Conservation (phyloP, 2,329 filamentous ascomycete genomes). For the Epichloe festucae region DNA sequence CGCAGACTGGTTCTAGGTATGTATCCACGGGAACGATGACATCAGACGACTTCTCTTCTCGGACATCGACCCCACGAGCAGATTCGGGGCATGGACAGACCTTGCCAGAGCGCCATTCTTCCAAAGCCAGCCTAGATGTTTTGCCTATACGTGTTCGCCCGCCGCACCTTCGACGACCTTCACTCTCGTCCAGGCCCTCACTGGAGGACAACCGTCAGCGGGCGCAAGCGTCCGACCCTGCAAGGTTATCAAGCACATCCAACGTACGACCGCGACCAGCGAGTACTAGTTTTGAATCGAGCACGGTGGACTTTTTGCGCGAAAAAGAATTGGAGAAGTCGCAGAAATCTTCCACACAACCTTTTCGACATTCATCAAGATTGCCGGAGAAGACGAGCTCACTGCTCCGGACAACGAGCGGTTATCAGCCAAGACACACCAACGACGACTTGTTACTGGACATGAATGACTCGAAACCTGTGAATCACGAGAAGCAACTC, state of each 20-base stretch:
- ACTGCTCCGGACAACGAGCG: neutral
- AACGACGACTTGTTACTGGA: constrained; percentile 57
- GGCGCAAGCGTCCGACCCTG: constrained; percentile 10
- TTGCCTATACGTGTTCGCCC: constrained; percentile 12
- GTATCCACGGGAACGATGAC: constrained; percentile 71
- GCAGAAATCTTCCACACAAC: constrained; percentile 16
- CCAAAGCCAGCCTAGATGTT: neutral
- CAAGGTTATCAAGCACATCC: constrained; percentile 19
- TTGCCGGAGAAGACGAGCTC: neutral
- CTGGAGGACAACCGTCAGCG: constrained; percentile 12
- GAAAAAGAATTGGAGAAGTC: constrained; percentile 50
- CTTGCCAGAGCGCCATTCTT: neutral
- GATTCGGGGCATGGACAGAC: constrained; percentile 10
- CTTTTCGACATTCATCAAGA: neutral
- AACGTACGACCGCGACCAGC: constrained; percentile 51
- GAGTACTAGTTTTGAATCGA: constrained; percentile 74
- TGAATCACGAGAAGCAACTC: constrained; percentile 32
- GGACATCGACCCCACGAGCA: constrained; percentile 20
- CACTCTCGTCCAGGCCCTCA: constrained; percentile 10
- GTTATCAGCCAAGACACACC: neutral
- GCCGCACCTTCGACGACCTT: constrained; percentile 12
- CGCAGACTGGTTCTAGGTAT: constrained; percentile 26
- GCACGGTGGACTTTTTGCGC: constrained; percentile 62
- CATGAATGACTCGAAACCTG: constrained; percentile 52
- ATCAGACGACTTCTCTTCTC: constrained; percentile 40